These are phyloP conservation scores for Orbilia ellipsospora DNA, from an alignment of 2,329 filamentous ascomycete species.

Conservation along the genomic window DNA sequence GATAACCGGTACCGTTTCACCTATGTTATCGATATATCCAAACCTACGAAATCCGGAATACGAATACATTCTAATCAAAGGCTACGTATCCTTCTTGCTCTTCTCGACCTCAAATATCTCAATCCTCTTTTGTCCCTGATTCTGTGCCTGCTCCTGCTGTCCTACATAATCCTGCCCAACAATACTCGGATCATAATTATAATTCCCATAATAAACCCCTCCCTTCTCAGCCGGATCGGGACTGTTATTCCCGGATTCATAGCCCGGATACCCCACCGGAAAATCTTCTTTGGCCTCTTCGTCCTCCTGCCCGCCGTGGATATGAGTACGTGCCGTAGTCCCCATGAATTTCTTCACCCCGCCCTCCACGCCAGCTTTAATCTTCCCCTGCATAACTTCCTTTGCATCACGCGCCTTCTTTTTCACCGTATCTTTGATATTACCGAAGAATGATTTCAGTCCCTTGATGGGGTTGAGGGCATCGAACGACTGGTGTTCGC, in stretches of 20 bases:
- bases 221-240: conserved; percentile 6
- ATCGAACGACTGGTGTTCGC: not conserved
- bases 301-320: not conserved
- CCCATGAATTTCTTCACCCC: conserved; percentile 9
- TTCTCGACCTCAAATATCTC: conserved; percentile 23
- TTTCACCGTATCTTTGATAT: conserved; percentile 8
- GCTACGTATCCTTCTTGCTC: conserved; percentile 2
- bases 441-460: not conserved
- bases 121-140: conserved; percentile 3
- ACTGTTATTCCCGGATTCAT: not conserved
- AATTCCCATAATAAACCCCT: conserved; percentile 10
- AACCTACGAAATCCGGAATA: too few relatives aligned
- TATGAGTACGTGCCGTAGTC: not conserved
- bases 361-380: conserved; percentile 6
- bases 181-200: conserved; percentile 4
- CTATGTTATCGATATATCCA: too few relatives aligned
- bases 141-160: not conserved
- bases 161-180: conserved; percentile 12
- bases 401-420: conserved; percentile 2
- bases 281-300: conserved; percentile 10
- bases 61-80: not conserved
- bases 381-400: not conserved
- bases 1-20: too few relatives aligned
- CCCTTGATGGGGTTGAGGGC: conserved; percentile 7
- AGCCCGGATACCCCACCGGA: conserved; percentile 6